Percentiles rank a stretch among this genome's conserved stretches.
Evolutionary conservation across 176 grass and related monocot genomes (phyloP).

Genomic region (Oropetium thomaeum): DNA sequence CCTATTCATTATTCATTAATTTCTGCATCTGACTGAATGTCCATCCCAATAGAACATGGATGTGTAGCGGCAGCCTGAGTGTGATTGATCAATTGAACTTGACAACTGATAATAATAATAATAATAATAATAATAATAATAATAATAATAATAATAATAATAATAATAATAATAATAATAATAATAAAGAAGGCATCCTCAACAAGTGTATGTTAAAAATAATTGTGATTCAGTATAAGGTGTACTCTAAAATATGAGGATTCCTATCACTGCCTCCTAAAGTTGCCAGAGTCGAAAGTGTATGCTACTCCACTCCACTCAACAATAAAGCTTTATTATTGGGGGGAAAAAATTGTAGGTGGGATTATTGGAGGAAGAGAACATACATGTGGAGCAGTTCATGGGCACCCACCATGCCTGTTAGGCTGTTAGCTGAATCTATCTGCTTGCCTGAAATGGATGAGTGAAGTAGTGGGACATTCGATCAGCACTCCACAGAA

Average conservation of each 20-base stretch:
- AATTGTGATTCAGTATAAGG: background rate
- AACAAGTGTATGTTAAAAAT: constrained; percentile 9
- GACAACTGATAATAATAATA: background rate
- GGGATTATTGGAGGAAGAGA: constrained; percentile 15
- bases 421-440: background rate
- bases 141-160: background rate
- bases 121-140: background rate
- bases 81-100: constrained; percentile 10
- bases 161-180: background rate
- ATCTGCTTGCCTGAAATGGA: background rate
- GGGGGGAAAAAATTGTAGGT: background rate
- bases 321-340: background rate
- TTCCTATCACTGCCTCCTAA: background rate
- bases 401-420: constrained; percentile 14
- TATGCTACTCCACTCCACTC: background rate
- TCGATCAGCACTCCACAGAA: background rate
- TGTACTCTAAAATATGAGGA: constrained; percentile 4
- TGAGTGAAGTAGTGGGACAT: constrained; percentile 37
- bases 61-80: background rate
- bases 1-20: background rate
- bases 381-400: constrained; percentile 38
- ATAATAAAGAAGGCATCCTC: background rate
- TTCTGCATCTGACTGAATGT: background rate
- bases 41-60: constrained; percentile 15
- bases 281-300: background rate